These are phyloP conservation scores for Dothistroma pini DNA, from an alignment of 2,329 filamentous ascomycete species.

Conservation along the genomic window DNA sequence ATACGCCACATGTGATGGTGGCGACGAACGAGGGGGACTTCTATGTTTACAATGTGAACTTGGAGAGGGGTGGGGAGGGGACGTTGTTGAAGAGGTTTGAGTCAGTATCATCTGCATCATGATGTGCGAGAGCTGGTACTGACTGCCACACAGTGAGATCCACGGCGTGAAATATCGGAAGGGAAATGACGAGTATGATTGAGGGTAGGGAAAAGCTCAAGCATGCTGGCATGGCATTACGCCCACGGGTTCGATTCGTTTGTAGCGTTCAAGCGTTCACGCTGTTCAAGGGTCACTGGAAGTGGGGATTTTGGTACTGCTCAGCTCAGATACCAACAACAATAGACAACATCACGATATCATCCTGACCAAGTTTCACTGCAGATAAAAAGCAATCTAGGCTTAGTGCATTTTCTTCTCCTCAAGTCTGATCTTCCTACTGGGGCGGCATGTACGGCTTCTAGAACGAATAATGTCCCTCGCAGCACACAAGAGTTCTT, in stretches of 20 bases:
- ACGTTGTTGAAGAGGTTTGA: conserved; percentile 88
- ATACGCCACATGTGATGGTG: conserved; percentile 94
- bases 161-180: conserved; percentile 31
- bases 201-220: neutral
- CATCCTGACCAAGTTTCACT: neutral
- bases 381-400: neutral
- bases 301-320: neutral
- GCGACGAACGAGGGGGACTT: conserved; percentile 95
- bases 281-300: conserved; percentile 1
- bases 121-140: neutral
- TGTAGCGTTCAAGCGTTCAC: conserved; percentile 27
- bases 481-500: neutral
- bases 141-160: conserved; percentile 29
- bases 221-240: neutral
- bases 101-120: conserved; percentile 54
- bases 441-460: too few relatives aligned
- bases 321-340: neutral
- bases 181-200: conserved; percentile 27
- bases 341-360: neutral
- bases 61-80: conserved; percentile 91
- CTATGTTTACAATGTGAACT: conserved; percentile 91
- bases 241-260: neutral
- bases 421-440: neutral
- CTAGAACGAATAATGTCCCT: neutral
- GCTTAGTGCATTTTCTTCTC: neutral